A percentile compares a stretch with the other conserved stretches of the same genome.
These are phyloP conservation scores for Bacidia gigantensis DNA, from an alignment of 495 filamentous ascomycete genomes.

Conservation along the genomic window DNA sequence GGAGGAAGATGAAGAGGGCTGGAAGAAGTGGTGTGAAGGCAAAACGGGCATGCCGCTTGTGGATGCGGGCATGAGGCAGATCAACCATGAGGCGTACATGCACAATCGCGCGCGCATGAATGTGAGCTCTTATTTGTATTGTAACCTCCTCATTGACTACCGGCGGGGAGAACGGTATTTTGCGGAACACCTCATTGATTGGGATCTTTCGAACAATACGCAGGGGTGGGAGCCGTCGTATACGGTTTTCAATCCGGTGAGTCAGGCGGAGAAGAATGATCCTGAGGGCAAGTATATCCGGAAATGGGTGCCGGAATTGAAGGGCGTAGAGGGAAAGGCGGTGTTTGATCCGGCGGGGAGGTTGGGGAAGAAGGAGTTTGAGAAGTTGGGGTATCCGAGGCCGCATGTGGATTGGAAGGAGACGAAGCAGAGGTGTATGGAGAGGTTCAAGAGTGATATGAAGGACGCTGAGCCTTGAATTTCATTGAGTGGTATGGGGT, in stretches of 20 bases:
- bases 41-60: constrained; percentile 30
- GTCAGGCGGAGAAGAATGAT: constrained; percentile 40
- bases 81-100: constrained; percentile 33
- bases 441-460: constrained; percentile 30
- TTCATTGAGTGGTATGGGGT: background rate
- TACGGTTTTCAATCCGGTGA: constrained; percentile 32
- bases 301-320: constrained; percentile 54
- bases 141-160: constrained; percentile 32
- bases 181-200: constrained; percentile 31
- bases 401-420: constrained; percentile 31
- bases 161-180: constrained; percentile 31
- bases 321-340: constrained; percentile 28
- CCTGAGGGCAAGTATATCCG: constrained; percentile 53
- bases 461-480: constrained; percentile 18
- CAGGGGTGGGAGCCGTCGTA: constrained; percentile 34
- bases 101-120: constrained; percentile 36
- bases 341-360: constrained; percentile 28
- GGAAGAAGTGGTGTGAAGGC: constrained; percentile 31
- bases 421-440: constrained; percentile 27
- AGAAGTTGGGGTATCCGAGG: constrained; percentile 31
- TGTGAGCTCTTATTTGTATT: constrained; percentile 25
- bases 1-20: constrained; percentile 33
- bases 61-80: constrained; percentile 33
- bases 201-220: constrained; percentile 33
- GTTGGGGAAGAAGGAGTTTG: constrained; percentile 28